Evolutionary conservation across 495 filamentous ascomycete species (phyloP).

Genomic region (Penicillium longicatenatum): DNA sequence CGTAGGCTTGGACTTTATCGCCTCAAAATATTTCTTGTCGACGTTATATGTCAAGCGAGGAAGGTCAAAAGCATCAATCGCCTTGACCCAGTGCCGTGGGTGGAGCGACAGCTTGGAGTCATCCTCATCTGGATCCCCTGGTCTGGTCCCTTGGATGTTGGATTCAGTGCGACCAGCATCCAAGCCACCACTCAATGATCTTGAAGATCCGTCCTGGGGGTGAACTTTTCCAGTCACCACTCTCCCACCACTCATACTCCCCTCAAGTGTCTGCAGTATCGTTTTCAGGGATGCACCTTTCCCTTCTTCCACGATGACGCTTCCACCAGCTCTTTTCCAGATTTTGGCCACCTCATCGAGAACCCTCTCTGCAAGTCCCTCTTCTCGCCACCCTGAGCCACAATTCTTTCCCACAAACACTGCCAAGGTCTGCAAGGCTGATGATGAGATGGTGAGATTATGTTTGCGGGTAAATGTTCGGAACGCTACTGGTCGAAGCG

Average conservation of each 20-base stretch:
- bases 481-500: conserved; percentile 88
- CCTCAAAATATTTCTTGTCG: conserved; percentile 89
- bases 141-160: conserved; percentile 10
- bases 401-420: conserved; percentile 90
- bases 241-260: conserved; percentile 79
- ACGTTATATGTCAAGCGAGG: conserved; percentile 84
- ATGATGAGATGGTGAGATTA: conserved; percentile 87
- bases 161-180: conserved; percentile 18
- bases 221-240: conserved; percentile 43
- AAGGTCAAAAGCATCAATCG: conserved; percentile 80
- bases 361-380: conserved; percentile 87
- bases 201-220: conserved; percentile 22
- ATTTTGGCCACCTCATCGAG: conserved; percentile 85
- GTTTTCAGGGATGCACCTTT: conserved; percentile 71
- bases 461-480: conserved; percentile 97
- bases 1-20: conserved; percentile 64
- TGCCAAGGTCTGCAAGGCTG: conserved; percentile 80
- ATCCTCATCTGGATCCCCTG: conserved; percentile 61
- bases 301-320: conserved; percentile 84
- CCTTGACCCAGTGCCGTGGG: conserved; percentile 74
- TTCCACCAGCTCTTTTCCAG: conserved; percentile 83
- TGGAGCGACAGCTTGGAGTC: conserved; percentile 58
- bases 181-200: conserved; percentile 13
- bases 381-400: conserved; percentile 94
- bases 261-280: conserved; percentile 80